phyloP scores from a whole-genome alignment of 164 flowering plant genomes.

The Cinnamomum chago region DNA sequence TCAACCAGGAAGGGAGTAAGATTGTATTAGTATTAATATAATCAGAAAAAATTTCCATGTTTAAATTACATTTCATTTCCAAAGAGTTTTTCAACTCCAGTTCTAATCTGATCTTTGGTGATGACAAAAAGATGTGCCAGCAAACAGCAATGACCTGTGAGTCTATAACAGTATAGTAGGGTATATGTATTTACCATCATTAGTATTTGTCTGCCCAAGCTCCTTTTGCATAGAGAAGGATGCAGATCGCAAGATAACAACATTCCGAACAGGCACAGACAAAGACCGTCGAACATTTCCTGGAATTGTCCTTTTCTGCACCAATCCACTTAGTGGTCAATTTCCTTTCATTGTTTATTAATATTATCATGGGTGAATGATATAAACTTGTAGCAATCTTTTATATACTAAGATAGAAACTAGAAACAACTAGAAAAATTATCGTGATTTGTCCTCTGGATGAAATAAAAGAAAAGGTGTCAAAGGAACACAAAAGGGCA shows the following conservation, averaged over 20 bases:
- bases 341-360: not conserved
- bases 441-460: no score
- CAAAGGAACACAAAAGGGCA: no score
- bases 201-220: constrained; percentile 23
- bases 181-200: constrained; percentile 40
- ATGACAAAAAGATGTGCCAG: not conserved
- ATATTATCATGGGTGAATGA: not conserved
- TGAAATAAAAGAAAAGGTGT: no score
- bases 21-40: no score
- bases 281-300: constrained; percentile 58
- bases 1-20: no score
- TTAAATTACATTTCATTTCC: no score
- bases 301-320: constrained; percentile 45
- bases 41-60: no score
- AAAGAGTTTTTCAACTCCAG: no score
- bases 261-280: constrained; percentile 64
- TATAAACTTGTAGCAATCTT: not conserved
- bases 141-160: not conserved
- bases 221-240: constrained; percentile 45
- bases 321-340: constrained; percentile 8
- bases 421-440: not conserved
- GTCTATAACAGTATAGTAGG: not conserved
- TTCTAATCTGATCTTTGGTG: no score
- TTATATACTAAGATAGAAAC: not conserved
- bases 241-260: constrained; percentile 64